A percentile compares a stretch with the other conserved stretches of the same genome.
phyloP scores from a whole-genome alignment of 352 stramenopile genomes.

The Phytophthora sp. region DNA sequence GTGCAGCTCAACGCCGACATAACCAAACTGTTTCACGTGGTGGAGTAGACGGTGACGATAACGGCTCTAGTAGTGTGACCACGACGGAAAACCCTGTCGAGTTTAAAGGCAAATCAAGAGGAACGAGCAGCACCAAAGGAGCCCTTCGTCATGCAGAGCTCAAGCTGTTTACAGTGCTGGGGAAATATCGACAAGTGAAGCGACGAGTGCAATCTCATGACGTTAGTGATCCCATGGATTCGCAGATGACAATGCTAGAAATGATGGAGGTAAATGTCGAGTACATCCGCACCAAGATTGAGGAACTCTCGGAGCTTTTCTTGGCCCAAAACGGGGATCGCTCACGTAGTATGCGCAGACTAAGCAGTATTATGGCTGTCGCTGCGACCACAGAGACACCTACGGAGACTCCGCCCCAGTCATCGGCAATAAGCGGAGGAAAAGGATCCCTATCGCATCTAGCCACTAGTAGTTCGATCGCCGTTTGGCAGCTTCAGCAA shows the following conservation, averaged over 20 bases:
- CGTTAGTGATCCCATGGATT: slow-evolving; percentile 78
- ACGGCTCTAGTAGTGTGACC: background rate
- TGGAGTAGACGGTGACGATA: slow-evolving; percentile 7
- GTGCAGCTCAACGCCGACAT: slow-evolving; percentile 48
- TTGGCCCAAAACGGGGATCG: slow-evolving; percentile 26
- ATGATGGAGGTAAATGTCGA: slow-evolving; percentile 89
- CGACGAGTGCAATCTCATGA: slow-evolving; percentile 68
- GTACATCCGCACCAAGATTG: slow-evolving; percentile 83
- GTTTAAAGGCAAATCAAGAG: slow-evolving; percentile 7
- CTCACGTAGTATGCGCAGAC: slow-evolving; percentile 21
- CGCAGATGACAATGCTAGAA: slow-evolving; percentile 86
- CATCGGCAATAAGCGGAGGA: background rate
- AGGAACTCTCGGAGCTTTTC: slow-evolving; percentile 60
- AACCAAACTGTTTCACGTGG: background rate
- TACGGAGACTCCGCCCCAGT: background rate
- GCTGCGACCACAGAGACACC: background rate
- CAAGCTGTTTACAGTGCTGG: slow-evolving; percentile 68
- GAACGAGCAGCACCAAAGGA: slow-evolving; percentile 17
- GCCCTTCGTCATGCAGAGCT: slow-evolving; percentile 48
- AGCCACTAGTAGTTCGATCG: slow-evolving; percentile 4
- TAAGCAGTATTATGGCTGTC: slow-evolving; percentile 24
- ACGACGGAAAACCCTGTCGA: slow-evolving; percentile 11
- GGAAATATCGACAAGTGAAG: slow-evolving; percentile 65
- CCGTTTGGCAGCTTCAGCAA: slow-evolving; percentile 26
- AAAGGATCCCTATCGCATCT: slow-evolving; percentile 8